Percentiles rank a stretch among this genome's conserved stretches.
phyloP scores from a whole-genome alignment of 345 rosid species.

The Eutrema yunnanense region DNA sequence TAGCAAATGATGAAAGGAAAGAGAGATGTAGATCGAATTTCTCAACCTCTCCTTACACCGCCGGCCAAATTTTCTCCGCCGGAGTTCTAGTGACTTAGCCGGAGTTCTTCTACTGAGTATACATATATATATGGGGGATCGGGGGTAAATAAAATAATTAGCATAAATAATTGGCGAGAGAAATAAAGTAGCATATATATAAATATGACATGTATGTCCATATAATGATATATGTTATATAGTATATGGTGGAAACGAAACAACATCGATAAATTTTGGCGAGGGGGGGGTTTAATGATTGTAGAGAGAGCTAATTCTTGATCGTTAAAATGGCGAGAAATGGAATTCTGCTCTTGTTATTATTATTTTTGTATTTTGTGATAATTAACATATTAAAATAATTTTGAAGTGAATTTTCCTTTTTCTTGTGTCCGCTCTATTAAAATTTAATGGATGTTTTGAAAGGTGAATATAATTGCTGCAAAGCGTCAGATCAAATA shows the following conservation, averaged over 20 bases:
- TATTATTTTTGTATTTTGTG: slow-evolving; percentile 3
- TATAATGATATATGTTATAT: not conserved
- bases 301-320: slow-evolving; percentile 17
- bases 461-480: slow-evolving; percentile 14
- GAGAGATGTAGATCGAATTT: slow-evolving; percentile 54
- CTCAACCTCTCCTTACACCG: slow-evolving; percentile 40
- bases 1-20: slow-evolving; percentile 53
- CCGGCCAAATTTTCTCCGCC: slow-evolving; percentile 56
- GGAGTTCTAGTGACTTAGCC: slow-evolving; percentile 69
- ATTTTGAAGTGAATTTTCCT: not conserved
- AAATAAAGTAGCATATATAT: slow-evolving; percentile 18
- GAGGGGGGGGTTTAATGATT: not conserved
- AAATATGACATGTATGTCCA: slow-evolving; percentile 17
- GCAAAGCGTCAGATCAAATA: slow-evolving; percentile 12
- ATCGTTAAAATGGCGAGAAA: slow-evolving; percentile 21
- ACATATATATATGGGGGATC: not conserved
- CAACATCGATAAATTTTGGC: slow-evolving; percentile 23
- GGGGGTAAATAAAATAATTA: slow-evolving; percentile 24
- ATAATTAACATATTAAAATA: slow-evolving; percentile 12
- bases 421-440: slow-evolving; percentile 8
- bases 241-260: slow-evolving; percentile 16
- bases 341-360: slow-evolving; percentile 12
- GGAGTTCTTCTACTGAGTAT: slow-evolving; percentile 9
- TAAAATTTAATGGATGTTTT: slow-evolving; percentile 7
- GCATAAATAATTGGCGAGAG: not conserved